Evolutionary conservation across 2,329 filamentous ascomycete genomes (phyloP).

Genomic region (Cytospora mali): DNA sequence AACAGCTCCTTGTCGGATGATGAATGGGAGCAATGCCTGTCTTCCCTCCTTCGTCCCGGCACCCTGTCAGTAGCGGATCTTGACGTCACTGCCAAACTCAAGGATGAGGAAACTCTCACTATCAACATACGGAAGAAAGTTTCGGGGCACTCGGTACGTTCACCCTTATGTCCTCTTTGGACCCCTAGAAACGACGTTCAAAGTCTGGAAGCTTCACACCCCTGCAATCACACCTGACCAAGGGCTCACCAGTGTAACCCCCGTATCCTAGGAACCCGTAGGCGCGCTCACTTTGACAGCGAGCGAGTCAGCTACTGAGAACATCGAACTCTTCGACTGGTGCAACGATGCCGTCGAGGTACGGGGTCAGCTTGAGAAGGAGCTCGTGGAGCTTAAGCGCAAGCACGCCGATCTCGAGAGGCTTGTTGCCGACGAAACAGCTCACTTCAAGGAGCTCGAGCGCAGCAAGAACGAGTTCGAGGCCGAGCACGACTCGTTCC

Average conservation of each 20-base stretch:
- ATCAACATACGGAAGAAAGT: constrained; percentile 68
- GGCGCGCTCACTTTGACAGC: constrained; percentile 63
- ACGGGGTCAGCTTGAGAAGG: constrained; percentile 47
- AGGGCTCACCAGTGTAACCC: constrained; percentile 26
- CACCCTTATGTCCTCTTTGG: constrained; percentile 19
- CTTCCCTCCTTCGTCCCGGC: constrained; percentile 54
- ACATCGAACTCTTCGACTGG: constrained; percentile 71
- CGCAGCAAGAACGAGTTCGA: constrained; percentile 69
- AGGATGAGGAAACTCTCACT: constrained; percentile 54
- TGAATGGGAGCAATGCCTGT: constrained; percentile 70
- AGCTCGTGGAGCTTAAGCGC: constrained; percentile 46
- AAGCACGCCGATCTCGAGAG: constrained; percentile 53
- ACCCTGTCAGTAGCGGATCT: constrained; percentile 53
- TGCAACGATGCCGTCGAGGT: constrained; percentile 60
- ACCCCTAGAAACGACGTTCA: constrained; percentile 4
- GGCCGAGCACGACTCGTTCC: constrained; percentile 67
- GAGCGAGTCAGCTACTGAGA: constrained; percentile 53
- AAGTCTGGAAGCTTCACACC: background rate
- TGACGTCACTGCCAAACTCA: constrained; percentile 62
- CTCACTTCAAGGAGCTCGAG: constrained; percentile 67
- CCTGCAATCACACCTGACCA: background rate
- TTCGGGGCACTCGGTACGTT: constrained; percentile 67
- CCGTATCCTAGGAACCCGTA: constrained; percentile 62
- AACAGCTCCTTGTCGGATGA: constrained; percentile 57
- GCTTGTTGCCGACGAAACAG: constrained; percentile 59